Evolutionary conservation across 441 rosid species (phyloP).

Genomic region (Adansonia rubrostipa): DNA sequence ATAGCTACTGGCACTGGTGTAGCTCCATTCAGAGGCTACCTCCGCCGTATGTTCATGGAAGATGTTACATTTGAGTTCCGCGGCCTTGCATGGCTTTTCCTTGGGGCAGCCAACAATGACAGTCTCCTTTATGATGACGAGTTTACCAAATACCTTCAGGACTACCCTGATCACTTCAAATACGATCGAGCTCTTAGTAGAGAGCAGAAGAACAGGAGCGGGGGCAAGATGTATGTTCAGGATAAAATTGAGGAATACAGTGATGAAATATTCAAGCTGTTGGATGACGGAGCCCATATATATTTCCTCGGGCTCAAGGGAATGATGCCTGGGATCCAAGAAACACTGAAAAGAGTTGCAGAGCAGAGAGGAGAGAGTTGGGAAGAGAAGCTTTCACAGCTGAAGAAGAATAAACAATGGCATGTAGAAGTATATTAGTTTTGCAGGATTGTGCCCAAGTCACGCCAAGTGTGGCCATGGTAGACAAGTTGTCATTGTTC

Average conservation of each 20-base stretch:
- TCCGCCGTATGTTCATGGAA: slow-evolving; percentile 98
- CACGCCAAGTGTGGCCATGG: not conserved
- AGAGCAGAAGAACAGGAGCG: slow-evolving; percentile 84
- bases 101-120: slow-evolving; percentile 94
- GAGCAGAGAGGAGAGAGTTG: slow-evolving; percentile 89
- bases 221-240: slow-evolving; percentile 97
- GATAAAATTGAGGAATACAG: slow-evolving; percentile 97
- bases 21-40: slow-evolving; percentile 92
- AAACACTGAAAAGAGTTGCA: slow-evolving; percentile 81
- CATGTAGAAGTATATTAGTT: slow-evolving; percentile 90
- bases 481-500: slow-evolving; percentile 18
- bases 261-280: slow-evolving; percentile 77
- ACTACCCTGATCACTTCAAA: slow-evolving; percentile 78
- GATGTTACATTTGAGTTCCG: slow-evolving; percentile 72
- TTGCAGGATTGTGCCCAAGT: not conserved
- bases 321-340: slow-evolving; percentile 98
- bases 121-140: slow-evolving; percentile 94
- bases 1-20: slow-evolving; percentile 96
- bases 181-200: slow-evolving; percentile 88
- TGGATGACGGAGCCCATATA: slow-evolving; percentile 90
- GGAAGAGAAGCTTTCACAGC: slow-evolving; percentile 95
- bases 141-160: slow-evolving; percentile 70
- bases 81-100: slow-evolving; percentile 97
- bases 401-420: slow-evolving; percentile 98
- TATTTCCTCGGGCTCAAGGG: slow-evolving; percentile 97